Evolutionary conservation across 2,329 filamentous ascomycete species (phyloP), one percentile per base, ranked within the genome.

Genomic region (Trichoderma sp.): DNA sequence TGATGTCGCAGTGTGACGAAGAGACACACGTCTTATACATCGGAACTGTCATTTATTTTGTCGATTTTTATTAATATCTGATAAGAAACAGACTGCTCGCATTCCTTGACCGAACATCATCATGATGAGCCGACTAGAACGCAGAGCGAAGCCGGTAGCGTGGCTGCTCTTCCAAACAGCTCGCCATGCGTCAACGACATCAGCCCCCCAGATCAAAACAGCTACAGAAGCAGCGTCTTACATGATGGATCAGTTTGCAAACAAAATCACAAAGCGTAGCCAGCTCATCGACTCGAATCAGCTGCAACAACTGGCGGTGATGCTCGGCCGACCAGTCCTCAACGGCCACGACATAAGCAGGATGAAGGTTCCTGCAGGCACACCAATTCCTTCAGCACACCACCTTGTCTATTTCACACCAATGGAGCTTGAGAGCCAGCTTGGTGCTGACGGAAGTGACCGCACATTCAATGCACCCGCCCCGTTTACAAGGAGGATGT

Each of bases 331-430:
- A 1, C 78, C 80, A 1, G 72, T 75, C 5, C 76, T 88, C 6
- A 76, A 78, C 0, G 79, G 78, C 1, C 72, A 79, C 5, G 77
- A 82, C 55, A 72, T 84, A 4, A 79, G 81, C 7, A 75, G 43
- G 34, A 21, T 24, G 8, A 65, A 59, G 16, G 16, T 39, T 5
- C 59, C 78, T 37, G 59, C 74, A 0, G 84, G 84, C 8, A 87
- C 85, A 0, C 82, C 83, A 0, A 70, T 90, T 1, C 87, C 88
- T 0, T 82, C 86, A 0, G 87, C 86, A 1, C 88, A 89, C 71
- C 89, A 91, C 73, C 80, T 91, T 0, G 84, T 84, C 0, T 91
- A 90, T 75, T 90, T 91, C 74, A 89, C 87, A 0, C 87, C 88
- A 0, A 79, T 79, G 0, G 84, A 85, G 5, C 70, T 86, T 0